Conservation (phyloP, 495 filamentous ascomycete genomes). For the Haplographium delicatum region DNA sequence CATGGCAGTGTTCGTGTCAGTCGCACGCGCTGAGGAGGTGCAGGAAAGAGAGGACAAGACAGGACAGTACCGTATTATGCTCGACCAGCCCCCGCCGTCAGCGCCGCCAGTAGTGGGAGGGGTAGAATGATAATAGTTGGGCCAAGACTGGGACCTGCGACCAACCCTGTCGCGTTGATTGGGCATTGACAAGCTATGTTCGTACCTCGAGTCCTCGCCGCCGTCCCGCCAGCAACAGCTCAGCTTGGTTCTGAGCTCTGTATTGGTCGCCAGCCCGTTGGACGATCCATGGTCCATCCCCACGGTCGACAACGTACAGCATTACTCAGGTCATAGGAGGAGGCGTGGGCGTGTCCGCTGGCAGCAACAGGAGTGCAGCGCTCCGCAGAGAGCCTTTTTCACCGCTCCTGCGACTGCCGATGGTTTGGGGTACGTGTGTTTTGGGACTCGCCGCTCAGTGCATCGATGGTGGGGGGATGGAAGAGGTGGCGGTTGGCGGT, state of each 20-base stretch:
- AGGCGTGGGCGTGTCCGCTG: not conserved
- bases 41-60: too few relatives aligned
- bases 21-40: too few relatives aligned
- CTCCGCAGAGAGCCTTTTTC: too few relatives aligned
- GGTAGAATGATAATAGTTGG: not conserved
- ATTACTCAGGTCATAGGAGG: not conserved
- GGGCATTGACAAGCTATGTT: slow-evolving; percentile 3
- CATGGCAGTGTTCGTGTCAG: too few relatives aligned
- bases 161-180: slow-evolving; percentile 1
- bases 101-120: not conserved
- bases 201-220: slow-evolving; percentile 8
- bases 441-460: too few relatives aligned
- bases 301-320: too few relatives aligned
- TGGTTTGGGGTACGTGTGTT: too few relatives aligned
- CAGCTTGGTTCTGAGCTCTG: not conserved
- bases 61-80: not conserved
- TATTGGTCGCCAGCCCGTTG: not conserved
- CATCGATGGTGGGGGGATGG: too few relatives aligned
- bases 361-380: not conserved
- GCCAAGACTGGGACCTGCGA: not conserved
- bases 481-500: too few relatives aligned
- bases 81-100: not conserved
- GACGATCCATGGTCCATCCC: not conserved
- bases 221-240: not conserved
- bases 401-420: slow-evolving; percentile 10